A percentile compares a stretch with the other conserved stretches of the same genome.
phyloP scores from a whole-genome alignment of 2,329 filamentous ascomycete genomes.

The Hypoxylon sp. region DNA sequence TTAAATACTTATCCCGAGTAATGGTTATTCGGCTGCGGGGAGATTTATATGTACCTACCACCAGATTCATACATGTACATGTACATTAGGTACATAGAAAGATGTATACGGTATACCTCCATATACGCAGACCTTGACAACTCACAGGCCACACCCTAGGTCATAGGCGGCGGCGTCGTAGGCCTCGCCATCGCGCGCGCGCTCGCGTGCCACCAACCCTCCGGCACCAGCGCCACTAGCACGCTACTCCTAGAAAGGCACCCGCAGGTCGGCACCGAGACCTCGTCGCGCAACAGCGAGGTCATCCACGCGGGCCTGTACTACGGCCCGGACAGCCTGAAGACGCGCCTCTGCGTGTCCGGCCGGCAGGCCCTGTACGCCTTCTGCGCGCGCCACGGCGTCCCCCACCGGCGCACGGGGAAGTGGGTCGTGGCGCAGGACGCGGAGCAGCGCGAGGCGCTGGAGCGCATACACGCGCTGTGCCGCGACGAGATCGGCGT shows the following conservation, averaged over 20 bases:
- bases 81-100: neutral
- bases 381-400: slow-evolving; percentile 74
- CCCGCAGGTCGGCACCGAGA: slow-evolving; percentile 81
- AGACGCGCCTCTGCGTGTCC: slow-evolving; percentile 83
- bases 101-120: neutral
- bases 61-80: neutral
- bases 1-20: neutral
- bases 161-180: slow-evolving; percentile 74
- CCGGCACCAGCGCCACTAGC: slow-evolving; percentile 56
- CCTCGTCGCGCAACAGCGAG: slow-evolving; percentile 90
- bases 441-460: slow-evolving; percentile 73
- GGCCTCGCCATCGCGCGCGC: slow-evolving; percentile 83
- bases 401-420: slow-evolving; percentile 80
- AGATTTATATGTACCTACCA: neutral
- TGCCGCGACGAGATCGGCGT: slow-evolving; percentile 62
- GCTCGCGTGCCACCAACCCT: slow-evolving; percentile 71
- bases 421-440: slow-evolving; percentile 98
- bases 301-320: slow-evolving; percentile 97
- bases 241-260: slow-evolving; percentile 88
- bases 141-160: slow-evolving; percentile 52
- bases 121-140: slow-evolving; percentile 3
- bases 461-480: slow-evolving; percentile 63
- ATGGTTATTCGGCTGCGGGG: neutral
- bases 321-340: slow-evolving; percentile 81
- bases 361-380: slow-evolving; percentile 84